Percentiles rank a stretch among this genome's conserved stretches.
Conservation (phyloP, 2,329 filamentous ascomycete species). For the Sporothrix schenckii region DNA sequence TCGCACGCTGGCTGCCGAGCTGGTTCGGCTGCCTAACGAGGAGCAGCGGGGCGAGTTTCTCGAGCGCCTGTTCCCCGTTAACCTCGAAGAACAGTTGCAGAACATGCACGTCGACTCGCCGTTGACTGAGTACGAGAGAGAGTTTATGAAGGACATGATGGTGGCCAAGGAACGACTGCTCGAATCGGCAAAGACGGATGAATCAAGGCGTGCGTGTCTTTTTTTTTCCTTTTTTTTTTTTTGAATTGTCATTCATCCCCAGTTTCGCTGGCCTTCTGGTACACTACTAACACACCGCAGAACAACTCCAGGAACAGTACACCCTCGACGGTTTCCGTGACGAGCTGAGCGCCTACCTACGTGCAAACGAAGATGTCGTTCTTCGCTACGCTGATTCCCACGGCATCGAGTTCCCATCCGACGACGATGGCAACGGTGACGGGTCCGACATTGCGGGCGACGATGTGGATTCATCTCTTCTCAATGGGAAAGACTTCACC, state of each 20-base stretch:
- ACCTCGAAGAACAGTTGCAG: conserved; percentile 56
- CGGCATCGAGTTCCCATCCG: conserved; percentile 44
- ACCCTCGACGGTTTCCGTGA: conserved; percentile 46
- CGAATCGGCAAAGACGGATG: conserved; percentile 57
- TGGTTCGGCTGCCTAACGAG: conserved; percentile 31
- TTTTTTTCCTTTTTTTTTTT: neutral
- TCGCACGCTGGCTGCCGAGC: conserved; percentile 35
- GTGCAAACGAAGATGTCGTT: conserved; percentile 41
- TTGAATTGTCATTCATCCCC: neutral
- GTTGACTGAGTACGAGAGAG: conserved; percentile 34
- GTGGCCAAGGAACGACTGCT: conserved; percentile 51
- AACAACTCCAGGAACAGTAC: conserved; percentile 46
- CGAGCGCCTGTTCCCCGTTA: conserved; percentile 58
- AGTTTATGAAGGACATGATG: conserved; percentile 34
- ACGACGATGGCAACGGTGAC: conserved; percentile 41
- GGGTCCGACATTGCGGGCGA: conserved; percentile 31
- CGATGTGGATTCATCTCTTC: neutral
- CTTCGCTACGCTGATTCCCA: conserved; percentile 47
- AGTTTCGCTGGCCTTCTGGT: too few relatives aligned
- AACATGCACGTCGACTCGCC: conserved; percentile 44
- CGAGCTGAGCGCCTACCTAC: conserved; percentile 42
- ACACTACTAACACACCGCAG: conserved; percentile 23
- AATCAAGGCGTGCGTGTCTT: conserved; percentile 39
- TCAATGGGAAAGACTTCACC: neutral
- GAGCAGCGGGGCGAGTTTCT: conserved; percentile 43